Evolutionary conservation across 495 filamentous ascomycete species (phyloP).

Genomic region (Hypoxylon crocopeplum): DNA sequence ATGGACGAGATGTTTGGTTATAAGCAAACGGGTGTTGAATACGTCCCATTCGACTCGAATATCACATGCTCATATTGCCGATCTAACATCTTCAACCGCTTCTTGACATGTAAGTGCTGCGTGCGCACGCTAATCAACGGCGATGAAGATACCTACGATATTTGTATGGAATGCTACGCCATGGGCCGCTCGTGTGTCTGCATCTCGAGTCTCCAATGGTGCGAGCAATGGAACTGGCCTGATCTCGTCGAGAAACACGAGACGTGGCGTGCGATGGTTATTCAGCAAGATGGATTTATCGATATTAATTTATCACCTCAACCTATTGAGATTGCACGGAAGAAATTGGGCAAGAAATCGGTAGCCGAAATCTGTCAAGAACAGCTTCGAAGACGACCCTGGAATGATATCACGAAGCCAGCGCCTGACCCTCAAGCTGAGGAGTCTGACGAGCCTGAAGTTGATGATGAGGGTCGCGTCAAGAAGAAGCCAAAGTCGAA

Average conservation of each 20-base stretch:
- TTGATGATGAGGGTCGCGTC: conserved; percentile 59
- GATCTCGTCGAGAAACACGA: conserved; percentile 81
- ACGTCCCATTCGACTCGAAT: conserved; percentile 79
- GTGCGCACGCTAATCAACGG: conserved; percentile 62
- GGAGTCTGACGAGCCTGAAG: conserved; percentile 51
- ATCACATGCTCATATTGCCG: conserved; percentile 96
- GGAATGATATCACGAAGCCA: conserved; percentile 61
- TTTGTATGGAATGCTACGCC: conserved; percentile 96
- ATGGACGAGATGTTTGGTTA: conserved; percentile 83
- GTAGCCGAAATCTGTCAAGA: conserved; percentile 90
- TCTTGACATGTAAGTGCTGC: conserved; percentile 87
- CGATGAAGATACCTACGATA: conserved; percentile 82
- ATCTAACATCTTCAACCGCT: conserved; percentile 96
- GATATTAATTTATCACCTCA: conserved; percentile 66
- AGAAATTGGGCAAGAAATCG: conserved; percentile 70
- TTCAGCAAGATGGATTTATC: conserved; percentile 67
- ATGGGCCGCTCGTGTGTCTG: conserved; percentile 93
- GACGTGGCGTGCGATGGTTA: conserved; percentile 76
- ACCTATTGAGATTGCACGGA: conserved; percentile 68
- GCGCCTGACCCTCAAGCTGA: conserved; percentile 48
- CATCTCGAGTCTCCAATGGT: conserved; percentile 84
- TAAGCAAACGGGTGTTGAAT: conserved; percentile 71
- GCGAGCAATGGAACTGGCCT: conserved; percentile 88
- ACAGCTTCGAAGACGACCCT: conserved; percentile 76
- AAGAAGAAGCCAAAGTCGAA: conserved; percentile 53